Base-by-base conservation (phyloP, 331 rosid species). In the Phaseolus coccineus region DNA sequence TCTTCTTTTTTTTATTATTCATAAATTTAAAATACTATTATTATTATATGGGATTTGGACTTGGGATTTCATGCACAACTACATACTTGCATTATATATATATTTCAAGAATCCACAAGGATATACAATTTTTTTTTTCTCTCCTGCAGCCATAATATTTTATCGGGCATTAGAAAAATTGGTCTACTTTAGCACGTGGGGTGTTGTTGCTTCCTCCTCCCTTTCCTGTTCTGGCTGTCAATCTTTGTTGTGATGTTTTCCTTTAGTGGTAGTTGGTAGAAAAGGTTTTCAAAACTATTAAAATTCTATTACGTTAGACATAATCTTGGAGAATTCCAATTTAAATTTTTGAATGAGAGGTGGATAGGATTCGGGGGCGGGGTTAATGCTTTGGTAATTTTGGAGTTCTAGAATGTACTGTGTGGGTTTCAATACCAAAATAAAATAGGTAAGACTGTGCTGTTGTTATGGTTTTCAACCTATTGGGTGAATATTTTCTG, bases 361-460 rank as follows among this genome's bases (percentile, higher is more conserved):
- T 22, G 22, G 46, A 12, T 47, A 22, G 56, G 72, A 42, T 58
- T 74, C 22, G 28, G 64, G 2, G 15, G 6, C 24, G 67, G 52
- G 76, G 76, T 22, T 55, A 55, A 57, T 55, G 71, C 27, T 65
- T 59, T 39, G 50, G 71, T 57, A 12, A 35, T 61, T 71, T 35
- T 25, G 69, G 72, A 37, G 8, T 28, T 65, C 52, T 28, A 27
- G 69, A 55, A 44, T 30, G 56, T 22, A 31, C 52, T 71, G 22
- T 31, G 53, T 55, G 14, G 66, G 51, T 67, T 67, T 28, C 35
- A 46, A 73, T 67, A 59, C 31, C 56, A 37, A 78, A 68, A 40
- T 50, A 61, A 67, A 57, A 15, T 42, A 42, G 47, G 13, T 9
- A 42, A 42, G 47, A 13, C 47, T 42, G 11, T 42, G 47, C 12